Conservation (phyloP, 768 basidiomycete genomes). For the Gymnopilus junonius region DNA sequence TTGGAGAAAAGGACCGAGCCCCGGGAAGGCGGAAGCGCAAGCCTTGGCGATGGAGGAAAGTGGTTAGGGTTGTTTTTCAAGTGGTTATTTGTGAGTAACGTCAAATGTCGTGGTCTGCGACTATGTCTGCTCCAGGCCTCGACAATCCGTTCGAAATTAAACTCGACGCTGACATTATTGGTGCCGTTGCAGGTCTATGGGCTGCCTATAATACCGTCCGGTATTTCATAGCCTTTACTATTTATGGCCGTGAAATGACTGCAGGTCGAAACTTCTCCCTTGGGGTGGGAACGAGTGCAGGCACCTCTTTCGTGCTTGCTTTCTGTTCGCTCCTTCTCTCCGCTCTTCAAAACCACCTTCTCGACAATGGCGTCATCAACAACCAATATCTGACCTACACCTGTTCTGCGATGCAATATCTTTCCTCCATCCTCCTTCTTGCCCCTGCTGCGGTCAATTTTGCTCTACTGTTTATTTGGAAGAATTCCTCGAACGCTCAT, state of each 20-base stretch:
- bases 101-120: not conserved
- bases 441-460: conserved; percentile 60
- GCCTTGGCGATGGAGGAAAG: conserved; percentile 33
- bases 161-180: conserved; percentile 4
- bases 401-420: conserved; percentile 39
- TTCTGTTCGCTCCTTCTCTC: conserved; percentile 42
- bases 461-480: conserved; percentile 58
- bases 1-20: conserved; percentile 32
- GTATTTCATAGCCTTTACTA: conserved; percentile 64
- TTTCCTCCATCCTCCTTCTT: conserved; percentile 52
- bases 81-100: conserved; percentile 41
- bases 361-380: conserved; percentile 35
- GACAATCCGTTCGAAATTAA: not conserved
- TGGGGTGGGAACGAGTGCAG: conserved; percentile 51
- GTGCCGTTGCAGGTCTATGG: conserved; percentile 52
- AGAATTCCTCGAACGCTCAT: conserved; percentile 36
- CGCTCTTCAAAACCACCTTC: conserved; percentile 41
- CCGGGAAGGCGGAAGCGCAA: conserved; percentile 28
- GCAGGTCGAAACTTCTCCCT: conserved; percentile 49
- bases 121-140: not conserved
- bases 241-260: conserved; percentile 35
- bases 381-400: conserved; percentile 33
- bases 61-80: conserved; percentile 34
- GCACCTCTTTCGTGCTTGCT: conserved; percentile 44
- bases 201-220: conserved; percentile 64